These are phyloP conservation scores for Lactuca saligna DNA, from an alignment of 129 eudicot species.

Conservation along the genomic window DNA sequence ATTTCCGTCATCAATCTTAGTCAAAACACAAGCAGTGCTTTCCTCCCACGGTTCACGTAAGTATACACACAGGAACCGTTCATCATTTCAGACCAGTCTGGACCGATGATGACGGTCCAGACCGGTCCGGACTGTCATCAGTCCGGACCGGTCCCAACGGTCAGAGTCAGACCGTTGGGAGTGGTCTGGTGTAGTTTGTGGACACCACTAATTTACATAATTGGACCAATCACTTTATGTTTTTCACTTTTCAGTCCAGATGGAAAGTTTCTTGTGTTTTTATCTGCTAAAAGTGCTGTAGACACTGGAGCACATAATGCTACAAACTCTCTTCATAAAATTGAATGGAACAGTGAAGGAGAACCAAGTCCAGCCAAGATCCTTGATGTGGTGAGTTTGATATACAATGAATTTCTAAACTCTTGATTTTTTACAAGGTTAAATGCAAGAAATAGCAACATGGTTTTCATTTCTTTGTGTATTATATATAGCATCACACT, in stretches of 20 bases:
- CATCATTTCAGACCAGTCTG: not conserved
- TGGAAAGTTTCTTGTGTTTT: slow-evolving; percentile 78
- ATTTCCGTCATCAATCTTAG: slow-evolving; percentile 44
- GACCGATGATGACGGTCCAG: not conserved
- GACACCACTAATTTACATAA: not conserved
- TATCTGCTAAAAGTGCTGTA: slow-evolving; percentile 76
- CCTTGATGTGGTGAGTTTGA: slow-evolving; percentile 71
- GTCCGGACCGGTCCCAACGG: too few relatives aligned
- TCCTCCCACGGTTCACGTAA: slow-evolving; percentile 86
- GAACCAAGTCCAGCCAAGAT: slow-evolving; percentile 46
- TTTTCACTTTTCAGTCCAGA: slow-evolving; percentile 69
- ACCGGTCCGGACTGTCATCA: not conserved
- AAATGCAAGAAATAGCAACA: too few relatives aligned
- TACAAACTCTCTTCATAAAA: slow-evolving; percentile 84
- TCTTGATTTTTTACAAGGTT: not conserved
- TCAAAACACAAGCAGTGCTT: slow-evolving; percentile 71
- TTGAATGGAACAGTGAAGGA: slow-evolving; percentile 71
- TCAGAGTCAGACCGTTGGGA: too few relatives aligned
- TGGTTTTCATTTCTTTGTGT: too few relatives aligned
- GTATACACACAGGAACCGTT: not conserved
- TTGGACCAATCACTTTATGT: slow-evolving; percentile 9
- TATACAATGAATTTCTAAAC: not conserved
- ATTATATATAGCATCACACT: too few relatives aligned
- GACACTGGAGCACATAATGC: slow-evolving; percentile 93
- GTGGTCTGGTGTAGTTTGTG: not conserved